These are phyloP conservation scores for Penicillium crystallinum DNA, from an alignment of 495 filamentous ascomycete species.

Conservation along the genomic window DNA sequence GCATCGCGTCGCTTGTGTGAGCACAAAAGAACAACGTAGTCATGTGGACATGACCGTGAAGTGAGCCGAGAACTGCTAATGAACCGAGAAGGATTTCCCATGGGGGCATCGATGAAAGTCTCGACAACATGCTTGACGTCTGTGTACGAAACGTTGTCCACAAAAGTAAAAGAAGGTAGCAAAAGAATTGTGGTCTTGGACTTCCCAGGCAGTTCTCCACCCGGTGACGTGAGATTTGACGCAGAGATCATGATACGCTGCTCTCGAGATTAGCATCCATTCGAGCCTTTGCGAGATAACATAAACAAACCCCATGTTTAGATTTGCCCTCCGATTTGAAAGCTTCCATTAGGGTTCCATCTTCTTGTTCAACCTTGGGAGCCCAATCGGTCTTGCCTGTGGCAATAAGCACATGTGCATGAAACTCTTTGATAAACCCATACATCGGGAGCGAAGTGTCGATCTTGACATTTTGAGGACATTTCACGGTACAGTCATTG, in stretches of 20 bases:
- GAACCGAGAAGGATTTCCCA: constrained; percentile 35
- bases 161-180: constrained; percentile 76
- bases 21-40: constrained; percentile 84
- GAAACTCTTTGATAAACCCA: constrained; percentile 79
- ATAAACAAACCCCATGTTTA: constrained; percentile 57
- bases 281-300: not conserved
- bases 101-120: constrained; percentile 53
- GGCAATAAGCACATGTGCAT: constrained; percentile 81
- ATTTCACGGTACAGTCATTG: constrained; percentile 66
- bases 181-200: constrained; percentile 70
- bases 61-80: constrained; percentile 47
- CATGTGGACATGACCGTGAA: constrained; percentile 67
- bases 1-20: constrained; percentile 88
- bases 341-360: constrained; percentile 88
- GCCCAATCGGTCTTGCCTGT: constrained; percentile 88
- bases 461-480: constrained; percentile 66
- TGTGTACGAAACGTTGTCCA: constrained; percentile 70
- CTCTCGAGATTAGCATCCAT: not conserved
- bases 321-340: constrained; percentile 57
- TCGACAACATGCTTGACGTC: constrained; percentile 64
- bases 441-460: constrained; percentile 73
- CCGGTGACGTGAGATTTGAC: constrained; percentile 69
- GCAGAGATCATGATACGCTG: constrained; percentile 87
- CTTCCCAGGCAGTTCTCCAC: constrained; percentile 12
- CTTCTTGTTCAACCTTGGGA: constrained; percentile 71